Evolutionary conservation across 768 basidiomycete genomes (phyloP).

Genomic region (Lactarius quietus): DNA sequence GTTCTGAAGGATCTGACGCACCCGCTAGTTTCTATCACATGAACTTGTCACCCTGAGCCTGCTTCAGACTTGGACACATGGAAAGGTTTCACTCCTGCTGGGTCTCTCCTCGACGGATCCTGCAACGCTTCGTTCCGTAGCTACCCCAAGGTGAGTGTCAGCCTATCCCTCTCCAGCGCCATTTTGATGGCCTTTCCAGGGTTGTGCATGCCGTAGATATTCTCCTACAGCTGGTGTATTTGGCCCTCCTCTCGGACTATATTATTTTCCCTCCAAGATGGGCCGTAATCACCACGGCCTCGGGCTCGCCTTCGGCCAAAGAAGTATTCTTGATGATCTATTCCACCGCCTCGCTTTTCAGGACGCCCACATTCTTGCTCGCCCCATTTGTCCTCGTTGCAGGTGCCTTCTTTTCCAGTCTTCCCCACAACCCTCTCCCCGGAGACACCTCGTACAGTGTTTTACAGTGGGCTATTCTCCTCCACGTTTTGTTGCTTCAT

Average conservation of each 20-base stretch:
- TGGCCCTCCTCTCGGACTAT: constrained; percentile 40
- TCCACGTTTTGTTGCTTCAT: constrained; percentile 47
- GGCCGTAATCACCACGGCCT: constrained; percentile 29
- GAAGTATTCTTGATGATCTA: constrained; percentile 40
- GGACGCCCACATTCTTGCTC: constrained; percentile 34
- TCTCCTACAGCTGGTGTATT: constrained; percentile 37
- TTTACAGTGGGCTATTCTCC: constrained; percentile 39
- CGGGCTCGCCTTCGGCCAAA: constrained; percentile 32
- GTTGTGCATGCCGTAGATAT: constrained; percentile 45
- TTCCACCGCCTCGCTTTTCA: constrained; percentile 37
- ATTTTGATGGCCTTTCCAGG: constrained; percentile 31
- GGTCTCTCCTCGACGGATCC: constrained; percentile 8
- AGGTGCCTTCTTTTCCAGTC: constrained; percentile 38
- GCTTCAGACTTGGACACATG: constrained; percentile 21
- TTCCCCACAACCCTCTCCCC: constrained; percentile 45
- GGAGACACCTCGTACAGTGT: constrained; percentile 40
- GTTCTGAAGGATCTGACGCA: constrained; percentile 17
- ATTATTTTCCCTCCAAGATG: constrained; percentile 36
- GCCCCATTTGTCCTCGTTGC: constrained; percentile 40
- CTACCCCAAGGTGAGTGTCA: constrained; percentile 44
- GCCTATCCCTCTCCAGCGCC: neutral
- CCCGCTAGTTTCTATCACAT: constrained; percentile 21
- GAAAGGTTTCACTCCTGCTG: constrained; percentile 11
- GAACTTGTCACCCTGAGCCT: constrained; percentile 20
- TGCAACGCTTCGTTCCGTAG: constrained; percentile 35